Percentiles rank a stretch among this genome's conserved stretches.
phyloP scores from a whole-genome alignment of 306 rosid species.

The Vicia faba region DNA sequence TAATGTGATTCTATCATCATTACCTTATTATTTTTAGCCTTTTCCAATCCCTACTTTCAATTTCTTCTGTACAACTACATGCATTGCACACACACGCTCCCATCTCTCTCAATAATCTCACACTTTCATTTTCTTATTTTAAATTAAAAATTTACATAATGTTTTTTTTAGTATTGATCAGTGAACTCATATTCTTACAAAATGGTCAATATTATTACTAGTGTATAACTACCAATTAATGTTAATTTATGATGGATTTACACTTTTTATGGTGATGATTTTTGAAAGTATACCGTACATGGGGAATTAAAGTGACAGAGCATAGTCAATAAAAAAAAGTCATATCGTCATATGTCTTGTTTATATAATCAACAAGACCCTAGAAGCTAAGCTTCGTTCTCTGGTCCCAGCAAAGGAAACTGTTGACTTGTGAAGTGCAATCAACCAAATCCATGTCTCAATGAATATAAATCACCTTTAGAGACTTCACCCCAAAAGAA shows the following conservation, averaged over 20 bases:
- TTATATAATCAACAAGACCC: constrained; percentile 19
- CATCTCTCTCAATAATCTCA: not conserved
- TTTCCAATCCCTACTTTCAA: constrained; percentile 50
- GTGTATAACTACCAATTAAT: not conserved
- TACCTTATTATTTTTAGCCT: constrained; percentile 81
- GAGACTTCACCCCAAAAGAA: not conserved
- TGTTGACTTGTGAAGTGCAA: constrained; percentile 10
- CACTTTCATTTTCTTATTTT: not conserved
- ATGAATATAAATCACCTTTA: not conserved
- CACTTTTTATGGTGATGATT: not conserved
- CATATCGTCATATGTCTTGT: constrained; percentile 13
- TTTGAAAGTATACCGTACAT: not conserved
- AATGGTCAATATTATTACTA: not conserved
- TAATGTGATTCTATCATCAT: constrained; percentile 63
- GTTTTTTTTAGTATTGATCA: too few species aligned
- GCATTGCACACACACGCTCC: constrained; percentile 7
- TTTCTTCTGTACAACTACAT: constrained; percentile 43
- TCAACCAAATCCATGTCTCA: constrained; percentile 2
- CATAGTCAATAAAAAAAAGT: constrained; percentile 5
- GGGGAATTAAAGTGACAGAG: constrained; percentile 13
- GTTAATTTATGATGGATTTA: not conserved
- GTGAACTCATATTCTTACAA: not conserved
- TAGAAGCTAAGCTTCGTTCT: not conserved
- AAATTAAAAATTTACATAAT: too few species aligned
- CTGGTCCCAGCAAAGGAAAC: constrained; percentile 6